phyloP scores from a whole-genome alignment of 139 green algal species.

The Axilococcus clingmanii region DNA sequence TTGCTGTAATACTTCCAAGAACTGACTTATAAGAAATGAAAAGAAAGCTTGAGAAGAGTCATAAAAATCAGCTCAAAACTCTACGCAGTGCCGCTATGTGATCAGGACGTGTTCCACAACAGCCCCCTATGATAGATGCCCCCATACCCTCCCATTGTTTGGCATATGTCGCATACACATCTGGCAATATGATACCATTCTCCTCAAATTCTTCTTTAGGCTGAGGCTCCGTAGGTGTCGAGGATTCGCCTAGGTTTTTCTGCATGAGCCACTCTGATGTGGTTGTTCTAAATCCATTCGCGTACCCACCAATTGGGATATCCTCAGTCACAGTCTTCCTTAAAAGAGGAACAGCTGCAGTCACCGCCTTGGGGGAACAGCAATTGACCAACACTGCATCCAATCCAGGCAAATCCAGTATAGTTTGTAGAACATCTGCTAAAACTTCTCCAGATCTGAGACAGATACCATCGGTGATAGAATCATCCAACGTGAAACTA shows the following conservation, averaged over 20 bases:
- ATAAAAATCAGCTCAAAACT: neutral
- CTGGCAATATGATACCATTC: constrained; percentile 26
- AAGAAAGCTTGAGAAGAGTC: no score
- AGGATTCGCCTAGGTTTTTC: neutral
- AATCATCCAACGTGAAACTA: constrained; percentile 46
- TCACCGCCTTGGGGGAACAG: constrained; percentile 5
- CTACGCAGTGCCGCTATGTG: constrained; percentile 23
- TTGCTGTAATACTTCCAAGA: no score
- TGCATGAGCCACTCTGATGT: constrained; percentile 41
- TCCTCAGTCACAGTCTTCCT: neutral
- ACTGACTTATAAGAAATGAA: no score
- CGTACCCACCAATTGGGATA: constrained; percentile 38
- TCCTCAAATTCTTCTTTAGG: constrained; percentile 10
- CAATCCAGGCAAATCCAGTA: constrained; percentile 25
- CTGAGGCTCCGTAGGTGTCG: neutral
- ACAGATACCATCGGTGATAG: neutral
- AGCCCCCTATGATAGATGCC: constrained; percentile 45
- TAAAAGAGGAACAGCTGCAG: constrained; percentile 9
- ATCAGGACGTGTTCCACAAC: constrained; percentile 43
- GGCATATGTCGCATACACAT: constrained; percentile 33
- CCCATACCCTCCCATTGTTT: constrained; percentile 22
- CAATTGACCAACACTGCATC: constrained; percentile 39
- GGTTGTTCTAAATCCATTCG: constrained; percentile 50
- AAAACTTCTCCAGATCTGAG: constrained; percentile 37
- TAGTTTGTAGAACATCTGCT: constrained; percentile 17